Evolutionary conservation across 2,329 filamentous ascomycete genomes (phyloP).

Genomic region (Massarina eburnea): DNA sequence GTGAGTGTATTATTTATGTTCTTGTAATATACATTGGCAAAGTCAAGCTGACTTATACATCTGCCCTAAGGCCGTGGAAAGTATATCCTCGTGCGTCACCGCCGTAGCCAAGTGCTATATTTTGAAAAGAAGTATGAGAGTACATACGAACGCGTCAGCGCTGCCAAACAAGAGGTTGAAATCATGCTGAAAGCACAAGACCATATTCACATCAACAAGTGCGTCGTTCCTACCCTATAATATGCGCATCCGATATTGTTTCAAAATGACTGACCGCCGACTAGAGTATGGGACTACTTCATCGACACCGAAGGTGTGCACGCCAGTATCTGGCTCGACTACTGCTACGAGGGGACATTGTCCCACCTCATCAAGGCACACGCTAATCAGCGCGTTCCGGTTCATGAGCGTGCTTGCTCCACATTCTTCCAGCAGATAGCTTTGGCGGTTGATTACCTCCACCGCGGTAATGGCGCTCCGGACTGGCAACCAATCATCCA

Average conservation of each 20-base stretch:
- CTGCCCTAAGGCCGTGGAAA: neutral
- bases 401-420: slow-evolving; percentile 1
- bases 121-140: neutral
- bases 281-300: neutral
- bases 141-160: neutral
- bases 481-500: neutral
- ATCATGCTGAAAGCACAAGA: neutral
- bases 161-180: slow-evolving; percentile 1
- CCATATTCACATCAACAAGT: neutral
- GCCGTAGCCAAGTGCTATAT: neutral
- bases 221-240: neutral
- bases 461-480: neutral
- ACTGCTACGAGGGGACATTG: neutral
- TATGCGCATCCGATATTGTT: no score
- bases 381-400: neutral
- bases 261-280: neutral
- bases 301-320: no score
- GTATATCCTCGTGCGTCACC: neutral
- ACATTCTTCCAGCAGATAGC: slow-evolving; percentile 1
- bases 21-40: no score
- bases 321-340: slow-evolving; percentile 2
- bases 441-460: neutral
- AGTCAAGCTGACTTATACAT: no score
- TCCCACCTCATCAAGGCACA: neutral
- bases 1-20: no score